phyloP scores from a whole-genome alignment of 192 early-diverging fungal genomes.

The Coemansia sp. region DNA sequence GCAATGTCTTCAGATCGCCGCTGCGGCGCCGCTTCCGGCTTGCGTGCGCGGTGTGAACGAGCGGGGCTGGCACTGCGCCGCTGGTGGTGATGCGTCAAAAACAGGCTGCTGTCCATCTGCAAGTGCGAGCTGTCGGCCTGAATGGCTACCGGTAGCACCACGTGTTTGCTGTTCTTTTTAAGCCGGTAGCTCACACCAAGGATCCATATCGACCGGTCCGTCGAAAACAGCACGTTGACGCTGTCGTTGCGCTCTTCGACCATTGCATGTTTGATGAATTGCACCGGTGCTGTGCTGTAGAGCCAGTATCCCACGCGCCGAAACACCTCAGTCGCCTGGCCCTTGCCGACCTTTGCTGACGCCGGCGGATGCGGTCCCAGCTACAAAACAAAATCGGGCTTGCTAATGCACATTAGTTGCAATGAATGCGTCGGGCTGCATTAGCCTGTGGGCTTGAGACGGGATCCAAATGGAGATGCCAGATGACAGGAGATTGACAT shows the following conservation, averaged over 20 bases:
- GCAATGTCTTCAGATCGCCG: conserved; percentile 44
- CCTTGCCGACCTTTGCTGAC: conserved; percentile 43
- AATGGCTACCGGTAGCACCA: conserved; percentile 41
- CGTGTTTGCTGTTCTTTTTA: conserved; percentile 43
- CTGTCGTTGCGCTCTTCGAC: conserved; percentile 50
- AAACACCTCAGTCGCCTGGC: conserved; percentile 48
- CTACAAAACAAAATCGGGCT: conserved; percentile 19
- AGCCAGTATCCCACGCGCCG: conserved; percentile 54
- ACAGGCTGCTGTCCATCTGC: conserved; percentile 48
- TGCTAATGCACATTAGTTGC: not conserved
- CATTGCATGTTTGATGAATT: conserved; percentile 54
- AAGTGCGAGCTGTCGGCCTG: conserved; percentile 46
- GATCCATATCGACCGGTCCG: conserved; percentile 49
- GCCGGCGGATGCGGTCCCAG: conserved; percentile 39
- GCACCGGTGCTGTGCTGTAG: conserved; percentile 53
- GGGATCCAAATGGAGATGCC: not conserved
- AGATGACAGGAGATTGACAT: not conserved
- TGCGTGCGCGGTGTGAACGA: conserved; percentile 20
- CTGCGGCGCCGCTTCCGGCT: conserved; percentile 29
- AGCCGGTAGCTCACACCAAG: conserved; percentile 51
- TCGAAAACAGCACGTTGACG: conserved; percentile 49
- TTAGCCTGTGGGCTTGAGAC: not conserved
- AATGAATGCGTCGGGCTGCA: not conserved
- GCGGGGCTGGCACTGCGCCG: conserved; percentile 46
- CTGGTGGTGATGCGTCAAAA: conserved; percentile 51